These are phyloP conservation scores for Nigrospora osmanthi DNA, from an alignment of 2,329 filamentous ascomycete genomes.

Conservation along the genomic window DNA sequence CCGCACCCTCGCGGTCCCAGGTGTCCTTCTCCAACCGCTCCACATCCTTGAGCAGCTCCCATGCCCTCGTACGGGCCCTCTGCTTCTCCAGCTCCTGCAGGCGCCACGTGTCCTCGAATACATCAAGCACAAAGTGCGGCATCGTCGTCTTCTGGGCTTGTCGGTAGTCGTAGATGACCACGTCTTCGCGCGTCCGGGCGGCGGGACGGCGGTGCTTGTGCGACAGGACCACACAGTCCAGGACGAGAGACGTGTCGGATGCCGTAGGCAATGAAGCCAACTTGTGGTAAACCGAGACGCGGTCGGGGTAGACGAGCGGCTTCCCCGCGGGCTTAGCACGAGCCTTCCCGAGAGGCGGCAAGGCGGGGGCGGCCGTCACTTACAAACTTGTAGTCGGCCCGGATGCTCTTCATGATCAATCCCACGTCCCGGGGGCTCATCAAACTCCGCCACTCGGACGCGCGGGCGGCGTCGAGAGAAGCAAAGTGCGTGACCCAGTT, in stretches of 20 bases:
- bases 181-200: conserved; percentile 69
- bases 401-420: conserved; percentile 72
- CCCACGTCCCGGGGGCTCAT: conserved; percentile 60
- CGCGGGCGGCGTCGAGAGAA: conserved; percentile 51
- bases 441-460: conserved; percentile 59
- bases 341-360: not conserved
- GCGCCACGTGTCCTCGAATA: conserved; percentile 50
- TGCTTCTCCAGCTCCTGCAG: conserved; percentile 52
- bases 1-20: conserved; percentile 65
- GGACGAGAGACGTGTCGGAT: conserved; percentile 41
- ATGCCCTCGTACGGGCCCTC: conserved; percentile 43
- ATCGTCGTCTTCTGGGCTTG: conserved; percentile 47
- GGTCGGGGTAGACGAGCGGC: conserved; percentile 80
- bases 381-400: conserved; percentile 82
- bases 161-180: conserved; percentile 70
- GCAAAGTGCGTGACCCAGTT: conserved; percentile 72
- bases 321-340: conserved; percentile 20
- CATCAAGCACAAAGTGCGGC: conserved; percentile 51
- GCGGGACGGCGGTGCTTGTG: conserved; percentile 66
- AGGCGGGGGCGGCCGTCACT: conserved; percentile 20
- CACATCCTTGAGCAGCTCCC: conserved; percentile 49
- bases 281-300: conserved; percentile 77
- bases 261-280: conserved; percentile 44
- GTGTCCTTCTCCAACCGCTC: conserved; percentile 59
- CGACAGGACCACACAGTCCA: conserved; percentile 62